Evolutionary conservation across 139 green algal genomes (phyloP).

Genomic region (Tetraselmis striata): DNA sequence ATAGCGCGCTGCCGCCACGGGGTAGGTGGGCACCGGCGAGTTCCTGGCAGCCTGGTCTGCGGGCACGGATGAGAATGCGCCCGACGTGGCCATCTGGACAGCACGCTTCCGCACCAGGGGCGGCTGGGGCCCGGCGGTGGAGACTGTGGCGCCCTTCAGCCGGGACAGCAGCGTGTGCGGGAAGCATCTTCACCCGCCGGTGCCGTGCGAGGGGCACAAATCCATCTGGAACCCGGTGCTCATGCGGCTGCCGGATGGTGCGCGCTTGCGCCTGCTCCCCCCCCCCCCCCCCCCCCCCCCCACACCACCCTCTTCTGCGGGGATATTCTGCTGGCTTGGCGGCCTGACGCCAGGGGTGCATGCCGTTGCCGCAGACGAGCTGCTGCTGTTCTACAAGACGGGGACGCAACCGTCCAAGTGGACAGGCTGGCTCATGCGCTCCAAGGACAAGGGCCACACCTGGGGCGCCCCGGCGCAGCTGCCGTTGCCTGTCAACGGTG

Average conservation of each 20-base stretch:
- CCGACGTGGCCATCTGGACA: background rate
- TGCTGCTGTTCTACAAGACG: background rate
- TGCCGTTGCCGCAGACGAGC: background rate
- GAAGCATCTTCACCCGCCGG: background rate
- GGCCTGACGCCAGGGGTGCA: no score
- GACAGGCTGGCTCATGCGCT: background rate
- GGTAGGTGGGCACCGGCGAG: background rate
- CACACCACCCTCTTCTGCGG: no score
- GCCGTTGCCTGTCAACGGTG: background rate
- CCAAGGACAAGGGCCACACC: background rate
- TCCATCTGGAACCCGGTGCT: background rate
- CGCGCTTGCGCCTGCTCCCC: background rate
- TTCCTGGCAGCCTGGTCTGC: background rate
- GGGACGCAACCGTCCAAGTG: background rate
- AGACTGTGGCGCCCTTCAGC: background rate
- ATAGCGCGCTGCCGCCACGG: background rate
- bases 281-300: no score
- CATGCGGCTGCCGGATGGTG: background rate
- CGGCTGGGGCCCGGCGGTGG: background rate
- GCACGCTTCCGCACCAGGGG: background rate
- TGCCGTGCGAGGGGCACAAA: background rate
- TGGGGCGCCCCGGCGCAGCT: background rate
- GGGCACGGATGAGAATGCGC: background rate
- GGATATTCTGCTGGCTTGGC: no score
- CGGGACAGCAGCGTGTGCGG: background rate